phyloP scores from a whole-genome alignment of 2,329 filamentous ascomycete genomes.

The Madurella mycetomatis region DNA sequence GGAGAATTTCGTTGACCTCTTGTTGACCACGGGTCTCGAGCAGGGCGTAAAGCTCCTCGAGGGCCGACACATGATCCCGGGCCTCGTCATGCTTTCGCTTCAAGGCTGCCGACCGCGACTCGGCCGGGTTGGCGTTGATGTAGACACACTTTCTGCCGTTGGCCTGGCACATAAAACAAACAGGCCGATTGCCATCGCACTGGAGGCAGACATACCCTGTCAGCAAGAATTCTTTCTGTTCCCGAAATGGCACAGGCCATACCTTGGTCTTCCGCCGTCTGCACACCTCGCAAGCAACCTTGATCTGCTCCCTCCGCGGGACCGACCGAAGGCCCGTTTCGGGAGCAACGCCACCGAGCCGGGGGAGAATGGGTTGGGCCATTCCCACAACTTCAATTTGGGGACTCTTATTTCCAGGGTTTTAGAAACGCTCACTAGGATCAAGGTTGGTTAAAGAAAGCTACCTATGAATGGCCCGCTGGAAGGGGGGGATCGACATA shows the following conservation, averaged over 20 bases:
- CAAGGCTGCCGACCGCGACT: slow-evolving; percentile 1
- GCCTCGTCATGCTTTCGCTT: slow-evolving; percentile 6
- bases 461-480: no score
- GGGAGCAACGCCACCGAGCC: no score
- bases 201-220: neutral
- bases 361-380: no score
- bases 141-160: neutral
- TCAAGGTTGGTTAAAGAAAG: no score
- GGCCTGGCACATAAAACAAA: neutral
- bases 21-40: neutral
- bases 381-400: no score
- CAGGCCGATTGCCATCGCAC: slow-evolving; percentile 5
- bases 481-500: no score
- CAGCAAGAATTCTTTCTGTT: neutral
- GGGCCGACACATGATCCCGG: slow-evolving; percentile 1
- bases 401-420: no score
- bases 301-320: neutral
- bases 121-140: slow-evolving; percentile 3
- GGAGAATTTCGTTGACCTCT: slow-evolving; percentile 7
- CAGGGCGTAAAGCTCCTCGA: slow-evolving; percentile 8
- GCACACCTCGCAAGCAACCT: neutral
- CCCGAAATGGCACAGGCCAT: neutral
- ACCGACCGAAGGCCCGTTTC: no score
- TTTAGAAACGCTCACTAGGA: no score
- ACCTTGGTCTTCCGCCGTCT: slow-evolving; percentile 7